Conservation (phyloP, 2,329 filamentous ascomycete genomes). For the Fusarium sp. region DNA sequence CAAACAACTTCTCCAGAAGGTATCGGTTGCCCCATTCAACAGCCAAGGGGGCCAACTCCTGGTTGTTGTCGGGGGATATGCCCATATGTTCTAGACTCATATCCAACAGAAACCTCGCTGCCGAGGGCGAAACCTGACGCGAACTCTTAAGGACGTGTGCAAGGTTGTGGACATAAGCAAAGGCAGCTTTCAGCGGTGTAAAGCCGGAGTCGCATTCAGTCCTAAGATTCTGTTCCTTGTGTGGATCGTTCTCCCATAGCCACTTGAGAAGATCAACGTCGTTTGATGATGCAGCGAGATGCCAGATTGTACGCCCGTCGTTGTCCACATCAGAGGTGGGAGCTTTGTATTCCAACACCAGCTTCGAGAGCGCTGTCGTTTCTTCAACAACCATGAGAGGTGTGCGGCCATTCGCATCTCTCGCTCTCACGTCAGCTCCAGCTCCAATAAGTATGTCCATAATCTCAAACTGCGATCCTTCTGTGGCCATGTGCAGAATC, state of each 20-base stretch:
- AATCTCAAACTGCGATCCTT: conserved; percentile 44
- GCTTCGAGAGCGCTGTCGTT: conserved; percentile 40
- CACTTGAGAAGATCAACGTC: conserved; percentile 50
- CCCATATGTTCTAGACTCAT: conserved; percentile 19
- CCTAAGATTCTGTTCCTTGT: conserved; percentile 48
- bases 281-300: conserved; percentile 54
- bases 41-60: conserved; percentile 36
- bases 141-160: conserved; percentile 1
- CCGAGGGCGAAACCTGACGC: background rate
- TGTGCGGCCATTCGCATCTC: conserved; percentile 52
- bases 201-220: conserved; percentile 34
- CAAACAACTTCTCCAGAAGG: conserved; percentile 40
- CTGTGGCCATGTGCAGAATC: conserved; percentile 53
- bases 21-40: conserved; percentile 49
- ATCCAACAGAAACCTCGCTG: conserved; percentile 40
- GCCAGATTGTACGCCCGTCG: conserved; percentile 57
- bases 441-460: conserved; percentile 49
- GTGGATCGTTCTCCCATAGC: conserved; percentile 51
- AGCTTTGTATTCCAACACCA: conserved; percentile 48
- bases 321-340: conserved; percentile 51
- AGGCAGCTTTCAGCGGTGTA: conserved; percentile 54
- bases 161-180: conserved; percentile 39
- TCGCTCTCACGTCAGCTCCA: conserved; percentile 48
- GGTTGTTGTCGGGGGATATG: background rate
- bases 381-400: conserved; percentile 56